Conservation (phyloP, 345 rosid genomes). For the Sisymbrium irio region DNA sequence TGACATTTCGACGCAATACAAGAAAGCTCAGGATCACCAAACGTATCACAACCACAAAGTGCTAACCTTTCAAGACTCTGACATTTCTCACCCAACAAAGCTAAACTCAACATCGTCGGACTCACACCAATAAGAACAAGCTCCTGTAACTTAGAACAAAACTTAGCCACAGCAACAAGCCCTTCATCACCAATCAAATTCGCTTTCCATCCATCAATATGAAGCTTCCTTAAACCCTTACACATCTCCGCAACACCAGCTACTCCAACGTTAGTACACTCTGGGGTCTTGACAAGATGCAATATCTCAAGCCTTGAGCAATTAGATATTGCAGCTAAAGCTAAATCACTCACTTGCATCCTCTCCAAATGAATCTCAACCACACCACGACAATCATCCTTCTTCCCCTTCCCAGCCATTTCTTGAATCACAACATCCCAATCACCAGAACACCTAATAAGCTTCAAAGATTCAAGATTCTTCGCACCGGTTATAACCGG, state of each 20-base stretch:
- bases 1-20: constrained; percentile 67
- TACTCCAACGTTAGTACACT: constrained; percentile 66
- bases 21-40: constrained; percentile 70
- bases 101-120: constrained; percentile 60
- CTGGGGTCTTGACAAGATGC: constrained; percentile 74
- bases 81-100: constrained; percentile 58
- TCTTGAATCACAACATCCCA: constrained; percentile 64
- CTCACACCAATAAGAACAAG: constrained; percentile 76
- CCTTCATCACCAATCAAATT: constrained; percentile 74
- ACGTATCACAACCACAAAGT: constrained; percentile 69
- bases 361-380: constrained; percentile 71
- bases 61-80: constrained; percentile 67
- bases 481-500: constrained; percentile 57
- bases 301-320: constrained; percentile 61
- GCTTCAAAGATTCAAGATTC: constrained; percentile 62
- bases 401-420: constrained; percentile 38
- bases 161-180: constrained; percentile 53
- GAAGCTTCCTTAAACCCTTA: constrained; percentile 62
- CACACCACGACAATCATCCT: constrained; percentile 24
- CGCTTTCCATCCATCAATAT: constrained; percentile 74
- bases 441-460: constrained; percentile 80
- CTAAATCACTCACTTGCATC: constrained; percentile 67
- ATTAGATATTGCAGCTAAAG: constrained; percentile 52
- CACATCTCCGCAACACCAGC: constrained; percentile 51
- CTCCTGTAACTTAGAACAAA: constrained; percentile 65